Evolutionary conservation across 1,139 yeast species (phyloP), one percentile per base, ranked within the genome.

Genomic region (Blastobotrys serpentis): DNA sequence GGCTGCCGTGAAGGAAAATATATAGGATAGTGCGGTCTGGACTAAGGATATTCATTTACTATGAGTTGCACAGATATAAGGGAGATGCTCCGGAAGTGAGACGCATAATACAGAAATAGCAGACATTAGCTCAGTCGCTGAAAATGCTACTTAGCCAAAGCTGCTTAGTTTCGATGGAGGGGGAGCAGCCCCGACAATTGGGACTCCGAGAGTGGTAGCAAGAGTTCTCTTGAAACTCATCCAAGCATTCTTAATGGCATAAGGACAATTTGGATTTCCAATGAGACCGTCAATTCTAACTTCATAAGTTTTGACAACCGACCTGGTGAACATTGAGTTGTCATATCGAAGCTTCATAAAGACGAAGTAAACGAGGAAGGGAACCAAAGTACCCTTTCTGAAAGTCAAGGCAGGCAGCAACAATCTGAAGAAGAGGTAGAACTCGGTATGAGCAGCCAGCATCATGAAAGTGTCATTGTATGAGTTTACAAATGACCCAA

Each of bases 261-360:
- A 76, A 11, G 95, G 92, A 32, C 82, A 72, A 25, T 73, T 64
- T 41, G 85, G 77, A 56, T 75, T 74, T 49, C 78, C 75, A 46
- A 85, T 75, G 19, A 79, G 55, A 14, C 83, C 81, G 65, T 89
- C 97, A 51, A 84, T 63, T 56, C 82, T 76, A 44, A 85, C 82
- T 67, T 86, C 95, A 70, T 86, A 72, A 43, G 76, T 72, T 68
- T 84, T 82, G 63, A 89, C 75, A 43, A 81, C 82, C 56, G 79
- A 75, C 69, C 88, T 82, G 52, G 89, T 84, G 70, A 82, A 82
- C 40, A 80, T 74, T 6, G 94, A 84, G 59, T 80, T 82, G 64
- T 87, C 95, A 64, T 75, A 86, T 67, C 96, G 79, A 53, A 85
- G 70, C 69, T 86, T 86, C 66, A 88, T 75, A 69, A 90, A 90